Evolutionary conservation across 2,329 filamentous ascomycete species (phyloP), one percentile per base, ranked within the genome.

Genomic region (Colletotrichum horii): DNA sequence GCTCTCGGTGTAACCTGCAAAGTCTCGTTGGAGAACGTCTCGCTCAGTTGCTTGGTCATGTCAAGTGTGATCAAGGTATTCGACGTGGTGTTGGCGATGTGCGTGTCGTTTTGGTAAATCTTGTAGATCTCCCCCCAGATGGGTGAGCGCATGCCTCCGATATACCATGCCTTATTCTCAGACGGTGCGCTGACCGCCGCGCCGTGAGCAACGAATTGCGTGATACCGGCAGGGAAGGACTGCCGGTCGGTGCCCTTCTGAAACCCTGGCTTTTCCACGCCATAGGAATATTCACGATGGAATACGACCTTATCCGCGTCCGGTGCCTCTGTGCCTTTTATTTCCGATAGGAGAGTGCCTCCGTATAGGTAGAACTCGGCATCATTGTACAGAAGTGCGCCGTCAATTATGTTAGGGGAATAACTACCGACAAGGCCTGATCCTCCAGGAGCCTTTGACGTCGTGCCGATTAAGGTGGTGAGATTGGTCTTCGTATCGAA

Each of bases 111-210:
- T 7, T n/a, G 16, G 2, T 74, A 68, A 8, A 80, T 68, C 12
- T 80, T 79, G 71, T 85, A 87, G 58, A 94, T 88, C 0, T 86
- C 83, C 0, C 91, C 91, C 79, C 84, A 88, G 15, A 83, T 82
- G 0, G 86, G 82, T 0, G 91, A 87, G 16, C 85, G 89, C 82
- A 93, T 84, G 0, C 94, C 94, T 1, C 91, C 91, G 77, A 95
- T 94, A 78, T 95, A 95, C 86, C 91, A 95, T 0, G 92, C 93
- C 78, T 92, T 88, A 77, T 94, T 93, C 82, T 95, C 93, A 0
- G 93, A 94, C 0, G 93, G 93, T 0, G 90, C 91, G 58, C 87
- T 94, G 14, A 88, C 92, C 1, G 88, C 89, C 3, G 89, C 93
- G 22, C 94, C 93, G 77, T 90, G 91, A 0, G 92, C 90, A 26